A percentile compares a stretch with the other conserved stretches of the same genome.
Evolutionary conservation across 1,139 yeast genomes (phyloP).

Genomic region (Lodderomyces beijingensis): DNA sequence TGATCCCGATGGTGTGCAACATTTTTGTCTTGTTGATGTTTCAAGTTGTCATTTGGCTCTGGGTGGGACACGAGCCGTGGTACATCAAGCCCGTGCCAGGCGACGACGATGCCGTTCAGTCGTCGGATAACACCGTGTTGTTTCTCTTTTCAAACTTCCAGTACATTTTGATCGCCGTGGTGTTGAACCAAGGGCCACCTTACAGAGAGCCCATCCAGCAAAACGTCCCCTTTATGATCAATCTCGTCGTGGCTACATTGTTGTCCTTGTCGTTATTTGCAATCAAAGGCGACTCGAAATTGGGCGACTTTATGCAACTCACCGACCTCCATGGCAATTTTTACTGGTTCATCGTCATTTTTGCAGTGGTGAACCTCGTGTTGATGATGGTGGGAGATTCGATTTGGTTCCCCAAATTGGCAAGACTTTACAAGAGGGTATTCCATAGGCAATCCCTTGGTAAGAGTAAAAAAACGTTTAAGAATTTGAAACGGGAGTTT

Average conservation of each 20-base stretch:
- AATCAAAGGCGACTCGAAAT: slow-evolving; percentile 43
- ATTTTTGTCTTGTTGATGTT: slow-evolving; percentile 57
- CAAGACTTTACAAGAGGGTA: slow-evolving; percentile 26
- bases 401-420: slow-evolving; percentile 25
- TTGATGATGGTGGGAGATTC: slow-evolving; percentile 45
- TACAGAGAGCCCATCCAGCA: slow-evolving; percentile 72
- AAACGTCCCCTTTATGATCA: slow-evolving; percentile 68
- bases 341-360: slow-evolving; percentile 44
- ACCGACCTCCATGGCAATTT: slow-evolving; percentile 54
- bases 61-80: slow-evolving; percentile 63
- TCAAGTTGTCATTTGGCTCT: slow-evolving; percentile 66
- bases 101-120: slow-evolving; percentile 76
- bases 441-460: slow-evolving; percentile 17
- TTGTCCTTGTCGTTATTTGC: slow-evolving; percentile 49
- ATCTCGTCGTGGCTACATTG: slow-evolving; percentile 47
- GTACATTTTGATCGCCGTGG: slow-evolving; percentile 77
- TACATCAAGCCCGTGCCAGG: slow-evolving; percentile 80
- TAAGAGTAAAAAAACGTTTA: slow-evolving; percentile 38
- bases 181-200: slow-evolving; percentile 92
- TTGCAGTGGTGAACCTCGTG: slow-evolving; percentile 49
- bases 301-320: slow-evolving; percentile 73
- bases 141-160: slow-evolving; percentile 83
- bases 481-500: slow-evolving; percentile 30
- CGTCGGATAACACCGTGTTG: slow-evolving; percentile 84
- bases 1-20: slow-evolving; percentile 75